These are phyloP conservation scores for Kwoniella shandongensis DNA, from an alignment of 768 basidiomycete species.

Conservation along the genomic window DNA sequence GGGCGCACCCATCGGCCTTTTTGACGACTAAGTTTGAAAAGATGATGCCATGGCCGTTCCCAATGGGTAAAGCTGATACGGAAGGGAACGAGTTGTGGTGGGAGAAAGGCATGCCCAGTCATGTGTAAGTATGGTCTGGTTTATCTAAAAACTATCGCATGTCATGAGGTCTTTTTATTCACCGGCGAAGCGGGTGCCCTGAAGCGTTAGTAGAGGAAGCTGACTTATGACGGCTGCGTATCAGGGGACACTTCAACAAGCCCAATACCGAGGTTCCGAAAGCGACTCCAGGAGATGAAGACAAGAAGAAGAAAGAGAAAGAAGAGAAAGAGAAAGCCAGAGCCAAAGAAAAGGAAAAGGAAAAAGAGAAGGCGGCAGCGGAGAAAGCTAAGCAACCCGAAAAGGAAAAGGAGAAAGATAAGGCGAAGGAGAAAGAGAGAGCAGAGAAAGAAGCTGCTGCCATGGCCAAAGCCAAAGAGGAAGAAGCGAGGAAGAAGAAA, in stretches of 20 bases:
- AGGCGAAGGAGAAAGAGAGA: slow-evolving; percentile 23
- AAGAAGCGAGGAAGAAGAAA: slow-evolving; percentile 20
- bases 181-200: background rate
- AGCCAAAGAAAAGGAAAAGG: slow-evolving; percentile 25
- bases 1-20: slow-evolving; percentile 46
- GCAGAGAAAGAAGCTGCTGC: slow-evolving; percentile 19
- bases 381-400: slow-evolving; percentile 28
- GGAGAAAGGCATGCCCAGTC: slow-evolving; percentile 46
- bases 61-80: slow-evolving; percentile 34
- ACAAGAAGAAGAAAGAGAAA: slow-evolving; percentile 7
- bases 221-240: background rate
- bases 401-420: slow-evolving; percentile 21
- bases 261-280: slow-evolving; percentile 22
- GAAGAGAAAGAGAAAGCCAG: slow-evolving; percentile 27
- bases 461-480: slow-evolving; percentile 22
- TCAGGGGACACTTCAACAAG: slow-evolving; percentile 43
- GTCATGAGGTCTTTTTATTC: background rate
- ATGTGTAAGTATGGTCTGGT: slow-evolving; percentile 38
- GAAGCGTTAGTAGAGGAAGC: slow-evolving; percentile 11
- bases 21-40: slow-evolving; percentile 41
- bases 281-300: slow-evolving; percentile 11
- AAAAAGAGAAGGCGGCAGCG: slow-evolving; percentile 19
- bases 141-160: background rate
- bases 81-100: slow-evolving; percentile 43
- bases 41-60: slow-evolving; percentile 45